Base-by-base conservation (phyloP, 2,329 filamentous ascomycete genomes). In the Teratosphaeria viscida region DNA sequence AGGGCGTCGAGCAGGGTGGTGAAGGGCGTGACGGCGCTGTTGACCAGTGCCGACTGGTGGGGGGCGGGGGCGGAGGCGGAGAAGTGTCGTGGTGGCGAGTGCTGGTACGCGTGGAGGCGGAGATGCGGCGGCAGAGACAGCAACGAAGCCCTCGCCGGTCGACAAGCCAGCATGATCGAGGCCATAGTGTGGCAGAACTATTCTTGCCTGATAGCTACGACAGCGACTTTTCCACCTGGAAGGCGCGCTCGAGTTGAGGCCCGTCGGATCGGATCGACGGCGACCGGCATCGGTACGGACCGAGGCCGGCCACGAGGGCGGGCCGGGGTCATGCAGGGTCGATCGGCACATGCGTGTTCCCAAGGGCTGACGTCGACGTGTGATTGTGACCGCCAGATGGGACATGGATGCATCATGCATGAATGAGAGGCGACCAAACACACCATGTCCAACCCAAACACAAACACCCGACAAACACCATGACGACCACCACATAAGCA, bases 1-100 rank as follows among this genome's bases (percentile, higher is more conserved):
- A 72, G 35, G 39, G 32, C 54, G 57, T 71, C 64, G 55, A 73
- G 61, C 16, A 68, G 26, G 35, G 57, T 56, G 12, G 59, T 59
- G 26, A 67, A 66, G 12, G 52, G n/a, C 10, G 57, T 12, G n/a
- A 61, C 60, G 37, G 59, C 37, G 56, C 56, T 56, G n/a, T 64
- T 61, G 5, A 60, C 52, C 7, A 62, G 29, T 16, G 56, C 39
- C 3, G 49, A 14, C 34, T 60, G 59, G 26, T 61, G 62, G 3
- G 62, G 49, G 19, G 64, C 29, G 2, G 68, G 62, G 3, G 64
- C 29, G 2, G 68, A 62, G 3, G 65, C 62, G 19, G 70, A 68
- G 60, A 70, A 71, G 60, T 60, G 55, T 37, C 68, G 55, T 52
- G 57, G 55, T 52, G 57, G 55, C 52, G 56, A 60, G 37, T 59